Evolutionary conservation across 768 basidiomycete species (phyloP), one percentile per base, ranked within the genome.

Genomic region (Leccinum sublutescens): DNA sequence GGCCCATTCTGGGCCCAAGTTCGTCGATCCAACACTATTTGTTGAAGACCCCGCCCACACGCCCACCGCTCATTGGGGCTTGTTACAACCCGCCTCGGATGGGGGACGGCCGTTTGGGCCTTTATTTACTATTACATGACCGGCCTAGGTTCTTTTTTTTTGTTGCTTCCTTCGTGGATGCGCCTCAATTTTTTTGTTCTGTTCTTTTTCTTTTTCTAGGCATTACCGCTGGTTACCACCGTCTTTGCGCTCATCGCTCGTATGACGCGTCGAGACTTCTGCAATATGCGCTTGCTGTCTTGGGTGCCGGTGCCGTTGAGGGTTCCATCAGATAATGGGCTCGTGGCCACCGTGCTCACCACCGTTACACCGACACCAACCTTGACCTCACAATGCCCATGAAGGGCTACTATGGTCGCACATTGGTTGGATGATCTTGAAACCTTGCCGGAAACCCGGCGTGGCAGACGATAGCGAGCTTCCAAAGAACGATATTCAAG

Each of bases 311-410:
- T 51, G 95, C 96, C 5, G 89, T 96, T 50, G 85, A 99, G 71
- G 96, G 96, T 9, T 97, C 95, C 21, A 96, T 99, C 78, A 91
- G 93, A 74, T 98, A 96, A 96, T 98, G 97, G 97, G 89, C 89
- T 21, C 85, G 97, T 54, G 95, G 95, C 51, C 97, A 99, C 80
- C 91, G 96, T 60, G 96, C 96, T 3, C 95, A 96, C 74, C 95
- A 97, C 71, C 85, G 95, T 47, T 96, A 97, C 79, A 98, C 95
- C 65, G 95, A 96, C 76, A 98, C 95, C 68, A 91, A 94, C 56
- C 88, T 98, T 62, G 95, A 97, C 95, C 95, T 0, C 96, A 98
- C 79, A 90, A 91, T 63, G 94, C 94, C 7, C 89, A 93, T 75
- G 86, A 89, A 66, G 95, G 95, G 55, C 83, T 96, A 68, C 81